A percentile compares a stretch with the other conserved stretches of the same genome.
These are phyloP conservation scores for Protomyces gravidus DNA, from an alignment of 1,139 yeast genomes.

Conservation along the genomic window DNA sequence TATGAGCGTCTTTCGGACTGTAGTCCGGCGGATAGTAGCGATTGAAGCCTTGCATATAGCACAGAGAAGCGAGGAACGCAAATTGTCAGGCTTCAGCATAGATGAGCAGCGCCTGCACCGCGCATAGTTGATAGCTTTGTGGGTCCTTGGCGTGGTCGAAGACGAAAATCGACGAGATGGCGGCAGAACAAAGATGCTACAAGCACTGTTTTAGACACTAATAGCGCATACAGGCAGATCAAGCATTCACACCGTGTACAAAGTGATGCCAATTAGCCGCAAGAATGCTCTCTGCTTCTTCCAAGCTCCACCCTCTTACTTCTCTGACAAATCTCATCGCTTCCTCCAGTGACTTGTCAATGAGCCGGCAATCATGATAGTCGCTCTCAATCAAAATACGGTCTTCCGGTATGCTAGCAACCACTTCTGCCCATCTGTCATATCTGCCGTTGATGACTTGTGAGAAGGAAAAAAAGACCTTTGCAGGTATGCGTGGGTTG, in stretches of 20 bases:
- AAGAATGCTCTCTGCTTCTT: slow-evolving; percentile 1
- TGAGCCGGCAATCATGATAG: slow-evolving; percentile 39
- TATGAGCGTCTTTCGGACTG: slow-evolving; percentile 38
- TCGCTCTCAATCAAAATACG: slow-evolving; percentile 57
- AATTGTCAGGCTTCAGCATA: no score
- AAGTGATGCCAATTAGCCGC: slow-evolving; percentile 11
- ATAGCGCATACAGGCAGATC: no score
- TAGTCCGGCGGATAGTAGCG: slow-evolving; percentile 42
- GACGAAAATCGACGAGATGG: no score
- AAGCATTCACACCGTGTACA: no score
- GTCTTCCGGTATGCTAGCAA: slow-evolving; percentile 41
- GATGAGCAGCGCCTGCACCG: no score
- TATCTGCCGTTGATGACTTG: slow-evolving; percentile 52
- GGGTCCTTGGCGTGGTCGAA: no score
- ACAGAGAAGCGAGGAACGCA: neutral
- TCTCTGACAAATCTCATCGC: slow-evolving; percentile 15
- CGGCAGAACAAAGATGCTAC: no score
- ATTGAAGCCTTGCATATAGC: slow-evolving; percentile 38
- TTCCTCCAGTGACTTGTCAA: slow-evolving; percentile 21
- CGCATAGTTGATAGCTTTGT: no score
- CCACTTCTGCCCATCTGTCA: slow-evolving; percentile 38
- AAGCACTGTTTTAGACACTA: no score
- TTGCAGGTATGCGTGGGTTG: slow-evolving; percentile 31
- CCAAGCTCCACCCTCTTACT: slow-evolving; percentile 26
- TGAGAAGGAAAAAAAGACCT: slow-evolving; percentile 57